Evolutionary conservation across 2,329 filamentous ascomycete genomes (phyloP).

Genomic region (Fusarium incarnatum): DNA sequence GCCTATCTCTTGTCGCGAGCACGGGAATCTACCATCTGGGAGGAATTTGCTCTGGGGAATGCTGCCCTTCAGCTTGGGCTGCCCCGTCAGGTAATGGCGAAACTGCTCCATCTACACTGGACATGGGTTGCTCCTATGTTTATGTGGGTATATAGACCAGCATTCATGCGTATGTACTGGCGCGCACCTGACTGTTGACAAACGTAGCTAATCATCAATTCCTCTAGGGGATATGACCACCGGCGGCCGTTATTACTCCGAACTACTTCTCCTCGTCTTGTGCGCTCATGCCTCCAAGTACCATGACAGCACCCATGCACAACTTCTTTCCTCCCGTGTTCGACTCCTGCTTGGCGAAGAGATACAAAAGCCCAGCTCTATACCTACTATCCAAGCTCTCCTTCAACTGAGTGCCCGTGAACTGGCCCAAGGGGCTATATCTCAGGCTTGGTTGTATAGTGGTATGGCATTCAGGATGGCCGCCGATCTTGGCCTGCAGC

Average conservation of each 20-base stretch:
- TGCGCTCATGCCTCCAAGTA: constrained; percentile 12
- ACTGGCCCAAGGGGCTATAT: constrained; percentile 3
- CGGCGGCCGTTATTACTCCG: constrained; percentile 1
- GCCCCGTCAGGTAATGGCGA: not conserved
- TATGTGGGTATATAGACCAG: constrained; percentile 9
- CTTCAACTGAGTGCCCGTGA: constrained; percentile 5
- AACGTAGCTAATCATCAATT: too few species aligned
- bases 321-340: constrained; percentile 5
- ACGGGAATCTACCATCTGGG: constrained; percentile 1
- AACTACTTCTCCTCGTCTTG: constrained; percentile 4
- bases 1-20: constrained; percentile 1
- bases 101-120: constrained; percentile 11
- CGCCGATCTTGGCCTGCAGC: constrained; percentile 8
- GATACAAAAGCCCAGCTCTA: constrained; percentile 10
- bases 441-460: constrained; percentile 5
- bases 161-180: constrained; percentile 2
- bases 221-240: constrained; percentile 1
- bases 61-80: not conserved
- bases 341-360: constrained; percentile 7
- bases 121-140: constrained; percentile 13
- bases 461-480: constrained; percentile 13
- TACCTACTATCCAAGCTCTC: constrained; percentile 7
- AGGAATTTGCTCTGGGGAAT: constrained; percentile 5
- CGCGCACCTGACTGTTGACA: too few species aligned
- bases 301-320: constrained; percentile 1